These are phyloP conservation scores for Oryza glumipatula DNA, from an alignment of 176 grass and related monocot genomes.

Conservation along the genomic window DNA sequence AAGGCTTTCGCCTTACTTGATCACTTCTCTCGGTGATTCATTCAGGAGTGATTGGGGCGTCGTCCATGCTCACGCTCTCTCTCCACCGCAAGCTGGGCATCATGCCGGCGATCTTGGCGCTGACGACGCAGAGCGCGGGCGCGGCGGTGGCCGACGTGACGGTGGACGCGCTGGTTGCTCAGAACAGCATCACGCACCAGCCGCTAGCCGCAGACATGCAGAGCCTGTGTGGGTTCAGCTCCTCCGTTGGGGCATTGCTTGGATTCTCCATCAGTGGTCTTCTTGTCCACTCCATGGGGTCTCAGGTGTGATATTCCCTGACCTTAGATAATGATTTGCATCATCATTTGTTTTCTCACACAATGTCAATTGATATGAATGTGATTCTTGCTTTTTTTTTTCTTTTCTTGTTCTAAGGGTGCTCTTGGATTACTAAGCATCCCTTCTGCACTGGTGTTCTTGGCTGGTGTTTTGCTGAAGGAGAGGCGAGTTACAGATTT, in stretches of 20 bases:
- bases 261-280: slow-evolving; percentile 87
- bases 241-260: slow-evolving; percentile 70
- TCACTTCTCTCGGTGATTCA: slow-evolving; percentile 17
- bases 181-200: slow-evolving; percentile 73
- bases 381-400: not conserved
- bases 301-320: slow-evolving; percentile 52
- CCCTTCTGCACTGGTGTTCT: slow-evolving; percentile 71
- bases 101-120: slow-evolving; percentile 45
- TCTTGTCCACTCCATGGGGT: slow-evolving; percentile 78
- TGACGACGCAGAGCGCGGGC: slow-evolving; percentile 59
- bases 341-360: not conserved
- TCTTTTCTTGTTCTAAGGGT: slow-evolving; percentile 49
- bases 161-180: slow-evolving; percentile 74
- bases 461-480: slow-evolving; percentile 71
- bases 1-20: not conserved
- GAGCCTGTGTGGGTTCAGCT: slow-evolving; percentile 76
- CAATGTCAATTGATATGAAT: not conserved
- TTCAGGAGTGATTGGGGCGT: slow-evolving; percentile 65
- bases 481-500: slow-evolving; percentile 55
- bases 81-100: slow-evolving; percentile 45
- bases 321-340: not conserved
- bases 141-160: slow-evolving; percentile 82
- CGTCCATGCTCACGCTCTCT: slow-evolving; percentile 70
- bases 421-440: slow-evolving; percentile 79
- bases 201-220: slow-evolving; percentile 74